Base-by-base conservation (phyloP, 2,329 filamentous ascomycete genomes). In the Hypoxylon sp. region DNA sequence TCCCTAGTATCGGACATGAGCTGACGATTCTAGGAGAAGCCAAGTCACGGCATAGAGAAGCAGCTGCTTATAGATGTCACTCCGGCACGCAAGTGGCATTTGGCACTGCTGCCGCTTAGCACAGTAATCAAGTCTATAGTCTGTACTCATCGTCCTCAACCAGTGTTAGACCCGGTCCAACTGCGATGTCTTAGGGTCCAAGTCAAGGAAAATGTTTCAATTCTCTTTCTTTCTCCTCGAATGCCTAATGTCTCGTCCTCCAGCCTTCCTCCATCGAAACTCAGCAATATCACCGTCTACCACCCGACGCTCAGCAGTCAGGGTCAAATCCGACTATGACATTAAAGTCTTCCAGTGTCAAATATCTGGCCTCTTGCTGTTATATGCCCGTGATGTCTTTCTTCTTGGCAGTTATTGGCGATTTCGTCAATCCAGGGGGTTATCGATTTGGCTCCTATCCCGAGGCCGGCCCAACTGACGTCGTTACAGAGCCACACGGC, bases 401-500 rank as follows among this genome's bases (percentile, higher is more conserved):
- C 3, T 1, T 13, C 4, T 3, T 24, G 40, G 18, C 62, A 65
- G 20, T 23, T 23, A 4, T n/a, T 20, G 3, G 23, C n/a, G 11
- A 61, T 57, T n/a, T 62, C 58, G 4, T 47, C 18, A n/a, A 54
- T 62, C 33, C 56, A 62, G 5, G 47, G 46, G 10, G 57, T 60
- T 11, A 65, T 42, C 31, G 47, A 37, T 31, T 10, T 24, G 49
- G 60, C 58, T 20, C 7, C 1, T 2, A 23, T 54, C 15, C 31
- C 15, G 15, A 63, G 42, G 2, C 15, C 9, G 20, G 1, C 0
- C 1, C 15, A 3, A 6, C 52, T 62, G n/a, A n/a, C n/a, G 48
- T 65, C 64, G 48, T 66, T 66, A 46, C 62, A 65, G 17, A 67
- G 35, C 57, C 57, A 67, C 7, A 65, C 48, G 1, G 40, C 60